Base-by-base conservation (phyloP, 306 rosid species). In the Alnus glutinosa region DNA sequence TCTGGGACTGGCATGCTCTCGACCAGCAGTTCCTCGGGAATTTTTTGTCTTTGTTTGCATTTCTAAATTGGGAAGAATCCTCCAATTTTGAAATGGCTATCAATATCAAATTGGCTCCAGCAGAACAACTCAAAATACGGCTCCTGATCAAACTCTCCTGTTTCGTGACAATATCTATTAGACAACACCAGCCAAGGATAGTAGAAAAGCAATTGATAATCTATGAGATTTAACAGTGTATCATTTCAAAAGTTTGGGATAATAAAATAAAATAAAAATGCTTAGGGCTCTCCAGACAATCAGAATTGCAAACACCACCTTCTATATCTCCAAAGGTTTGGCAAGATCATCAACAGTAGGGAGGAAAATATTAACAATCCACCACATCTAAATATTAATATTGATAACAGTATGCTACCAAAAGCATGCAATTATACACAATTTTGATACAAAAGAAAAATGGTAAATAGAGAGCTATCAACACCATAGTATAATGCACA, bases 11-110 rank as follows among this genome's bases (percentile, higher is more conserved):
- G 73, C 76, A 39, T 52, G 71, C 80, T 90, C 96, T 79, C 86
- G 84, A 66, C 67, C 79, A 77, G 88, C 82, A 80, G 82, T 76
- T 86, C 88, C 83, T 80, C 89, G 86, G 19, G 81, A 76, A 74
- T 85, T 57, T 72, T 90, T 92, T 82, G 89, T 92, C 93, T 86
- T 92, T 32, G 92, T 89, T 84, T 87, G 97, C 98, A 94, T 89
- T 82, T 87, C 79, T 23, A 81, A 77, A 77, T 75, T 44, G 55
- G 63, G 47, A 73, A 55, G 68, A 76, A 83, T 36, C 63, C 14
- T 57, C 62, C n/a, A 69, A 58, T 58, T 19, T 81, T 57, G 48
- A 66, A 54, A 83, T 13, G 70, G 16, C 77, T 74, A 62, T 57
- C 34, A 16, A 67, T 1, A 54, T 70, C 79, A 30, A 76, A 44